Conservation (phyloP, 805 yeast genomes). For the Wickerhamiella domercqiae region DNA sequence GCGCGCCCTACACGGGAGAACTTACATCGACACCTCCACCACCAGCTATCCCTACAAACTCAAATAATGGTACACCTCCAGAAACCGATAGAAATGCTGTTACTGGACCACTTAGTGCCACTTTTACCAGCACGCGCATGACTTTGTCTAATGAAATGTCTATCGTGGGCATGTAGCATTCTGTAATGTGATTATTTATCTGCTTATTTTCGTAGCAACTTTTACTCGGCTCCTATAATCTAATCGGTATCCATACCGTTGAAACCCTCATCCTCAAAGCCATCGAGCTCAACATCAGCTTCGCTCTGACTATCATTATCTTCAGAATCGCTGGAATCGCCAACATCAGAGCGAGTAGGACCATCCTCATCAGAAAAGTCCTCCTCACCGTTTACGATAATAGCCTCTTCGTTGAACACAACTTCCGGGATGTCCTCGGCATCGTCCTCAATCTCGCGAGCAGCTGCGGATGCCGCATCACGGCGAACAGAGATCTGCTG, state of each 20-base stretch:
- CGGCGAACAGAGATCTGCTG: constrained; percentile 61
- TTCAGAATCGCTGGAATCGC: constrained; percentile 20
- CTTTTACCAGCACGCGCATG: too few relatives aligned
- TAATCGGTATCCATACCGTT: background rate
- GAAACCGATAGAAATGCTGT: too few relatives aligned
- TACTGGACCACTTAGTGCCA: too few relatives aligned
- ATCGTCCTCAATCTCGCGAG: constrained; percentile 24
- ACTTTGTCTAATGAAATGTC: too few relatives aligned
- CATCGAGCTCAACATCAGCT: constrained; percentile 14
- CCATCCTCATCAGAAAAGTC: constrained; percentile 27
- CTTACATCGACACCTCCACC: too few relatives aligned
- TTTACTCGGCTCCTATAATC: too few relatives aligned
- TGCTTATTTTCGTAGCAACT: too few relatives aligned
- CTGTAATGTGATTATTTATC: too few relatives aligned
- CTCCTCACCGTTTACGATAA: constrained; percentile 34
- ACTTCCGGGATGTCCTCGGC: constrained; percentile 25
- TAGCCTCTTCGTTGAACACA: constrained; percentile 26
- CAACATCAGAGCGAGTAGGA: constrained; percentile 23
- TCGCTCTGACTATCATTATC: constrained; percentile 22
- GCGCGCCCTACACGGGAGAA: constrained; percentile 1
- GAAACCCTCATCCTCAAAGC: constrained; percentile 1
- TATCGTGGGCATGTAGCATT: too few relatives aligned
- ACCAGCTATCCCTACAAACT: too few relatives aligned
- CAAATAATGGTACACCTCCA: too few relatives aligned
- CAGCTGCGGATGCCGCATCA: constrained; percentile 27